Evolutionary conservation across 1,139 yeast species (phyloP).

Genomic region (Yamadazyma dushanensis): DNA sequence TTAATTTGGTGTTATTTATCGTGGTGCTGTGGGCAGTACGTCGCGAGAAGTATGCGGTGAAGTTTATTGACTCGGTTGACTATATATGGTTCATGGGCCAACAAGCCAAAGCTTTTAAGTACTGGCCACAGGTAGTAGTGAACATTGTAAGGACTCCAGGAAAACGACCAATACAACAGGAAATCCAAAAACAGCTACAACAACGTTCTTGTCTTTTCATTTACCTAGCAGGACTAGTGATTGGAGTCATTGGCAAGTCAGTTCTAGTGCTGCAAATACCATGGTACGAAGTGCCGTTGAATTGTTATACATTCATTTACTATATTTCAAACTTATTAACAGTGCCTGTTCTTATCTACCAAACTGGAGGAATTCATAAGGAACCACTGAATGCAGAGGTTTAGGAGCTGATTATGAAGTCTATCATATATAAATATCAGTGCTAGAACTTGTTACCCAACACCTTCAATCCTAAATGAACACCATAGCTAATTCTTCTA

Average conservation of each 20-base stretch:
- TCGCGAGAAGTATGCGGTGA: constrained; percentile 5
- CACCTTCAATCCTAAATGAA: constrained; percentile 62
- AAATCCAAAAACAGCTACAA: too few species aligned
- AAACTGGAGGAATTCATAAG: background rate
- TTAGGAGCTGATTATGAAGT: background rate
- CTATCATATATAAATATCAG: background rate
- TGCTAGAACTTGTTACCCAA: constrained; percentile 57
- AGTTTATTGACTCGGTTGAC: constrained; percentile 28
- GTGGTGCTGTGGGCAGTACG: constrained; percentile 5
- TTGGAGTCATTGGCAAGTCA: background rate
- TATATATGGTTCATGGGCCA: constrained; percentile 27
- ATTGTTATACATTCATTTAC: constrained; percentile 15
- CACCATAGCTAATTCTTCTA: constrained; percentile 58
- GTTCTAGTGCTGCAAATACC: background rate
- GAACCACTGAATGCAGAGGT: too few species aligned
- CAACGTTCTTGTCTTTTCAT: background rate
- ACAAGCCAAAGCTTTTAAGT: constrained; percentile 15
- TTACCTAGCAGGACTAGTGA: background rate
- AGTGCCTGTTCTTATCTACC: constrained; percentile 5
- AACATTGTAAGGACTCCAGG: background rate
- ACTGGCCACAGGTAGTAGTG: constrained; percentile 26
- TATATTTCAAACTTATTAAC: constrained; percentile 5
- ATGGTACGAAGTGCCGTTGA: constrained; percentile 30
- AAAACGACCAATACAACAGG: background rate
- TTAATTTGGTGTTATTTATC: constrained; percentile 10